These are phyloP conservation scores for Quercus aquifolioides DNA, from an alignment of 306 rosid species.

Conservation along the genomic window DNA sequence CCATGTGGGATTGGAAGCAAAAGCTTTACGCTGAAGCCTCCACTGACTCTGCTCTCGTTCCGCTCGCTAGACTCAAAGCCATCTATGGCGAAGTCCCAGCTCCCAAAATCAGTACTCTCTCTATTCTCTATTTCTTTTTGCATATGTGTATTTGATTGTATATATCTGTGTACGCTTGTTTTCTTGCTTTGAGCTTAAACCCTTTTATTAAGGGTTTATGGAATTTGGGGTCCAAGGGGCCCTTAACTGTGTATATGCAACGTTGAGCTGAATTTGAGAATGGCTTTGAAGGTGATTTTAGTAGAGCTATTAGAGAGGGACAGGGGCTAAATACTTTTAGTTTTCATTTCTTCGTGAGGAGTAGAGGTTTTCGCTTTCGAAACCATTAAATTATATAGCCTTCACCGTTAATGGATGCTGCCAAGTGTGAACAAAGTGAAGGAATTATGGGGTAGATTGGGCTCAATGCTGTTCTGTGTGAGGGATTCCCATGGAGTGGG, in stretches of 20 bases:
- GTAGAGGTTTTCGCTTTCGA: too few species aligned
- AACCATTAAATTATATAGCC: too few species aligned
- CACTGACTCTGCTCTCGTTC: constrained; percentile 41
- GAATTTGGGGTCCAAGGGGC: not conserved
- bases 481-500: not conserved
- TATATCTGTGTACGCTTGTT: not conserved
- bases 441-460: not conserved
- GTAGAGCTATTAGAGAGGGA: too few species aligned
- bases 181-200: not conserved
- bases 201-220: not conserved
- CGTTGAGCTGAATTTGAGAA: not conserved
- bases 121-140: not conserved
- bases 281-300: too few species aligned
- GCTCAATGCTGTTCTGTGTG: not conserved
- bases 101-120: constrained; percentile 47
- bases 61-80: constrained; percentile 60
- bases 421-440: too few species aligned
- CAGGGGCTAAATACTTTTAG: too few species aligned
- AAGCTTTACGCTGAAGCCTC: constrained; percentile 68
- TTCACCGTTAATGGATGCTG: too few species aligned
- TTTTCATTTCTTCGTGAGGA: too few species aligned
- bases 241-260: not conserved
- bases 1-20: constrained; percentile 86
- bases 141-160: not conserved
- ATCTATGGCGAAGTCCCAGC: constrained; percentile 63